These are phyloP conservation scores for Cyclotella distinguenda DNA, from an alignment of 108 stramenopile genomes.

Conservation along the genomic window DNA sequence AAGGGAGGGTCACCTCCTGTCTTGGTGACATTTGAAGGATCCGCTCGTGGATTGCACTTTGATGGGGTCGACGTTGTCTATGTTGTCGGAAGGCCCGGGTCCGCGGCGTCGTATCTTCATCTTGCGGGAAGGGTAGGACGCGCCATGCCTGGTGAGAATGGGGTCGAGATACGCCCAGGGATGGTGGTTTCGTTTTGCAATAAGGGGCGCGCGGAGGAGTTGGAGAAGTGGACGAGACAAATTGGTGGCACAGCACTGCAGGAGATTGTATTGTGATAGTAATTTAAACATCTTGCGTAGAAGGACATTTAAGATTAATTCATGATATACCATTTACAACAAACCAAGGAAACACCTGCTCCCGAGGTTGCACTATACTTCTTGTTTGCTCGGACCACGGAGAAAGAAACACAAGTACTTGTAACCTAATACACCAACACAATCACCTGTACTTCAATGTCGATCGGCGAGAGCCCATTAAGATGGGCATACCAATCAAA, in stretches of 20 bases:
- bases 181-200: conserved; percentile 60
- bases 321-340: no score
- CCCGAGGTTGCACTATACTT: no score
- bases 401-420: no score
- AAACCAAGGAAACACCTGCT: no score
- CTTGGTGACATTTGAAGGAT: conserved; percentile 71
- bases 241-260: conserved; percentile 54
- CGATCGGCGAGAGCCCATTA: no score
- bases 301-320: no score
- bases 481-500: no score
- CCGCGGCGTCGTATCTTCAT: conserved; percentile 74
- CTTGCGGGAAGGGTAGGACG: conserved; percentile 76
- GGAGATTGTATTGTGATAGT: conserved; percentile 19
- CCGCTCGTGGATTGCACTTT: conserved; percentile 74
- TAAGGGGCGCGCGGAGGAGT: conserved; percentile 50
- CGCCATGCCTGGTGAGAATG: conserved; percentile 19
- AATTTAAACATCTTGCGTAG: no score
- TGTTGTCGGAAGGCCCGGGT: conserved; percentile 52
- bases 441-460: no score
- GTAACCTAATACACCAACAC: no score
- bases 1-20: conserved; percentile 45
- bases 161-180: conserved; percentile 49
- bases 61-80: conserved; percentile 67
- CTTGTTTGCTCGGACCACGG: no score
- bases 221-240: conserved; percentile 60